These are phyloP conservation scores for Trifolium pratense DNA, from an alignment of 306 rosid genomes.

Conservation along the genomic window DNA sequence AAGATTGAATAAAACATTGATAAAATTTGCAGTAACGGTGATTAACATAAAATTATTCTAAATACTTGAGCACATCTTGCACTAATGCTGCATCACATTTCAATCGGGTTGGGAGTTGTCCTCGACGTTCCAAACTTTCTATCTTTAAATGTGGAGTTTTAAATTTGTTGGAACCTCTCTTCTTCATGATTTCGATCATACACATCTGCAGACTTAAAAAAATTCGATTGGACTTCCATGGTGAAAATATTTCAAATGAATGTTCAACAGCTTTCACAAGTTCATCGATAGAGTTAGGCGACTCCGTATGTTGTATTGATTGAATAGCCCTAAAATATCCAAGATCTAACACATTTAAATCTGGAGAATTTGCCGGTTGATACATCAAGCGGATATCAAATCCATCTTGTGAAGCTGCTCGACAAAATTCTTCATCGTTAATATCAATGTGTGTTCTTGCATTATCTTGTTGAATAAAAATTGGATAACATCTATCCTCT, in stretches of 20 bases:
- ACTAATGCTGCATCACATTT: background rate
- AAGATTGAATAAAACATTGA: no score
- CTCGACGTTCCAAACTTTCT: no score
- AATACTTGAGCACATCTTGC: background rate
- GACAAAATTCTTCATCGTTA: background rate
- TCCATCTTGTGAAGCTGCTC: background rate
- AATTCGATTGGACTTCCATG: background rate
- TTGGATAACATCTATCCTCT: background rate
- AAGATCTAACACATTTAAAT: background rate
- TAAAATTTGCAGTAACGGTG: no score
- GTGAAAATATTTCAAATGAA: background rate
- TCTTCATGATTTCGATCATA: no score
- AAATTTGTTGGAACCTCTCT: no score
- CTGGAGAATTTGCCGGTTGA: background rate
- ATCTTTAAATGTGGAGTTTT: no score
- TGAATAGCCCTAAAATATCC: no score
- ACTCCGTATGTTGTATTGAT: no score
- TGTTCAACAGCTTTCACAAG: background rate
- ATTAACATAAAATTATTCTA: background rate
- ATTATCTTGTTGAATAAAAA: background rate
- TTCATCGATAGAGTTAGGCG: no score
- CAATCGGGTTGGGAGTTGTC: background rate
- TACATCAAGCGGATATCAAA: background rate
- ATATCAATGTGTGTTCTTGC: background rate
- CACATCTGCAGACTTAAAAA: background rate